These are phyloP conservation scores for Aquilaria sinensis DNA, from an alignment of 345 rosid genomes.

Conservation along the genomic window DNA sequence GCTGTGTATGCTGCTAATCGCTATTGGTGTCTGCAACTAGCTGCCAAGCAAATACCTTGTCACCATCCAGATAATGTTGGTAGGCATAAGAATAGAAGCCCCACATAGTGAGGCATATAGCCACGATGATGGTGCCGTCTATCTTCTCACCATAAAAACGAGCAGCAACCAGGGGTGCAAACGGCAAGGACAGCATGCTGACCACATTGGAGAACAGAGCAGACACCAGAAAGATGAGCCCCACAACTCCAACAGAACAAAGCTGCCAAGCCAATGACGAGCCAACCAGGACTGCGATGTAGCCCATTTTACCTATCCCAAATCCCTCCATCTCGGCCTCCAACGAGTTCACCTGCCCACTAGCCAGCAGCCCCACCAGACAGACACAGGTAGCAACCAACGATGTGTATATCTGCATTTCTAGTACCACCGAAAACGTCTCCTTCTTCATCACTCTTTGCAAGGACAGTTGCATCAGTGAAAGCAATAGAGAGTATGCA, in stretches of 20 bases:
- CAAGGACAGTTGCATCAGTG: conserved; percentile 33
- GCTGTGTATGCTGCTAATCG: too few species aligned
- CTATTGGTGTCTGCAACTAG: too few species aligned
- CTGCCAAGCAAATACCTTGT: too few species aligned
- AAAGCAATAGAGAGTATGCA: conserved; percentile 32
- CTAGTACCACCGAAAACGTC: conserved; percentile 26
- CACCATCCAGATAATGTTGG: too few species aligned
- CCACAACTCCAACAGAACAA: conserved; percentile 28
- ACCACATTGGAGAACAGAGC: conserved; percentile 34
- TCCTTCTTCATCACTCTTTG: conserved; percentile 25
- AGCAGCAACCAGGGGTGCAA: conserved; percentile 19
- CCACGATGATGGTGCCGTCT: not conserved
- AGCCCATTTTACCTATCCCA: conserved; percentile 16
- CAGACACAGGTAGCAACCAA: conserved; percentile 25
- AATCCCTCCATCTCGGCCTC: conserved; percentile 28
- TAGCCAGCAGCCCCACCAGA: conserved; percentile 25
- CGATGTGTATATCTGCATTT: conserved; percentile 50
- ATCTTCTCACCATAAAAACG: conserved; percentile 10
- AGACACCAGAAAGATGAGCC: conserved; percentile 28
- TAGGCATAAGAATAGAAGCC: too few species aligned
- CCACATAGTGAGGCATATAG: too few species aligned
- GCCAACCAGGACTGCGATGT: conserved; percentile 26
- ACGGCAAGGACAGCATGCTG: conserved; percentile 16
- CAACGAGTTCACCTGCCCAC: conserved; percentile 31
- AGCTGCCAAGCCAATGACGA: conserved; percentile 34